Evolutionary conservation across 139 green algal genomes (phyloP).

Genomic region (Raphidocelis subcapitata): DNA sequence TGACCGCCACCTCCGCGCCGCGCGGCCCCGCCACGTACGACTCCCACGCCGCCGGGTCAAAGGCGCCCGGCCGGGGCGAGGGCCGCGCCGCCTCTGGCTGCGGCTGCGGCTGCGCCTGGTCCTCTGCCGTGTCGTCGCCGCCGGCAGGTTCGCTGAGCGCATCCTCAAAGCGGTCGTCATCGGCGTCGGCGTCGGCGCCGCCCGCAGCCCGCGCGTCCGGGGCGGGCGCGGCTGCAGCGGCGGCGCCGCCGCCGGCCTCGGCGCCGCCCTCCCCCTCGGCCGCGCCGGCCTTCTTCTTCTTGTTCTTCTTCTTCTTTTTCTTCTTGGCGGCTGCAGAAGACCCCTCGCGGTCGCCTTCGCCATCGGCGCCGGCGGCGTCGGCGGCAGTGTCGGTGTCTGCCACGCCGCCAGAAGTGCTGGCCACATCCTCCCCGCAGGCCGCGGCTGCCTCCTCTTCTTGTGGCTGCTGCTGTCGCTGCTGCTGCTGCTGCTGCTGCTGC

Average conservation of each 20-base stretch:
- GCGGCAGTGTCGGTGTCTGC: conserved; percentile 4
- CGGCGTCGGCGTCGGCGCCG: background rate
- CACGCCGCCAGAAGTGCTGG: no score
- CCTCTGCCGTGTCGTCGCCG: background rate
- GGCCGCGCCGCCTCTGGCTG: background rate
- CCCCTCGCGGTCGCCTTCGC: conserved; percentile 7
- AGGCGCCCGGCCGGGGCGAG: background rate
- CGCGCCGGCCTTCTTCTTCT: conserved; percentile 15
- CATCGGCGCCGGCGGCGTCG: background rate
- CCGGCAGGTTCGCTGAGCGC: background rate
- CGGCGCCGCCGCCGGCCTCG: background rate
- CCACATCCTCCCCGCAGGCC: background rate
- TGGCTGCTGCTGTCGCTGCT: background rate
- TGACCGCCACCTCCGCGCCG: background rate
- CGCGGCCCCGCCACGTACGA: background rate
- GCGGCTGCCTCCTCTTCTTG: background rate
- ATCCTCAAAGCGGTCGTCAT: conserved; percentile 8
- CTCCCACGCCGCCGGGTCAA: conserved; percentile 4
- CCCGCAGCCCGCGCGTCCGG: background rate
- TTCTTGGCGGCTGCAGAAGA: conserved; percentile 31
- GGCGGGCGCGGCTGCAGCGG: no score
- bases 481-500: conserved; percentile 10
- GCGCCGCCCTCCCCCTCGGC: background rate
- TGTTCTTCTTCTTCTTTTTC: conserved; percentile 50
- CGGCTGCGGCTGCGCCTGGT: background rate